Evolutionary conservation across 2,329 filamentous ascomycete species (phyloP), one percentile per base, ranked within the genome.

Genomic region (Curvularia lunata): DNA sequence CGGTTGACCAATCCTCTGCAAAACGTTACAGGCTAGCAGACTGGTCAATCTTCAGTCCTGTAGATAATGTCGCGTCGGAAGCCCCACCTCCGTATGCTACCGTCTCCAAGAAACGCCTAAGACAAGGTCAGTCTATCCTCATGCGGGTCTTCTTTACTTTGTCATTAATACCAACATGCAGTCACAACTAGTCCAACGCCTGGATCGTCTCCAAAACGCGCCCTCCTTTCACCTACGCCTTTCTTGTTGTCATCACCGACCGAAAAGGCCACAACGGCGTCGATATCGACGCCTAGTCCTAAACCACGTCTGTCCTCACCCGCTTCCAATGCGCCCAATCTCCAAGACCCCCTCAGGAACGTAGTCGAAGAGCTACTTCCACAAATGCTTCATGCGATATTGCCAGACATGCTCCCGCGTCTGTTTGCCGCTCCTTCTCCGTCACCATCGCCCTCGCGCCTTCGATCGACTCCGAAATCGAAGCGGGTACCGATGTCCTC

Each of bases 31-130:
- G 16, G 30, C 37, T 49, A n/a, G 52, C 19, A 23, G 55, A 65
- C 19, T 59, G 52, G 56, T 34, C 47, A 0, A 40, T 60, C 12
- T 66, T 67, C 12, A 23, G 19, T 19, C 54, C 49, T 25, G 30
- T 43, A 12, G 48, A 63, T 18, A 37, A 58, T 25, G 49, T 56
- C 19, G 38, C 48, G 19, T 18, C 27, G 5, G 58, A 48, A 37
- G 27, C 52, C 4, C 65, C 61, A 19, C 65, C 65, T 30, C 32
- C 50, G 16, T 67, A 67, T 30, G 25, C 50, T 10, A 38, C 54
- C 16, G 50, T 46, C 28, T 53, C 32, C 12, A 28, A 23, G 41
- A 66, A 67, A 52, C 61, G 61, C 16, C 23, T 53, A 30, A 56
- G 65, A 53, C 57, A 53, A 21, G 40, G 63, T 64, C 30, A 59